Percentiles rank a stretch among this genome's conserved stretches.
phyloP scores from a whole-genome alignment of 768 basidiomycete genomes.

The Mycena olivaceomarginata region DNA sequence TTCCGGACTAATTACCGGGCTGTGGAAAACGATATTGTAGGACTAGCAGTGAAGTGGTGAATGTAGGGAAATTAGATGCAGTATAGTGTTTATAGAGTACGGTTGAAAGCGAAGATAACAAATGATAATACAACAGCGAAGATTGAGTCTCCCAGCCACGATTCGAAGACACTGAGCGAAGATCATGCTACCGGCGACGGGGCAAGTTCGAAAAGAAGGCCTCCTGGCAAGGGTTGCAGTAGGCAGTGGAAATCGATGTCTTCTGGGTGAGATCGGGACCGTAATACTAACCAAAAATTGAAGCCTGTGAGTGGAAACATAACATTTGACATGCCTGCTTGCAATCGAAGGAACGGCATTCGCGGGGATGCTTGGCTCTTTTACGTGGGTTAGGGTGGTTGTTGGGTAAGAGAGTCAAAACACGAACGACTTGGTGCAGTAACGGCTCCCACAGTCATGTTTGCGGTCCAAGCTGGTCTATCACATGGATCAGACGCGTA shows the following conservation, averaged over 20 bases:
- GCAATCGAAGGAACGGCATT: constrained; percentile 58
- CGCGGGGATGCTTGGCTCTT: constrained; percentile 49
- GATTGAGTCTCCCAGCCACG: constrained; percentile 3
- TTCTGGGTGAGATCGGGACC: constrained; percentile 84
- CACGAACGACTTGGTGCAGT: constrained; percentile 58
- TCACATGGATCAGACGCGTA: constrained; percentile 35
- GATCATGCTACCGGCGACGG: constrained; percentile 21
- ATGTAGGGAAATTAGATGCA: constrained; percentile 28
- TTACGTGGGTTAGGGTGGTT: background rate
- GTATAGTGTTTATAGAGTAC: constrained; percentile 1
- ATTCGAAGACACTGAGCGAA: background rate
- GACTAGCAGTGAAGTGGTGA: constrained; percentile 86
- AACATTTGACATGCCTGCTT: constrained; percentile 56
- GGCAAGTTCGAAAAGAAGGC: constrained; percentile 59
- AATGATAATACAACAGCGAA: constrained; percentile 9
- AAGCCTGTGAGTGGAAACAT: too few relatives aligned
- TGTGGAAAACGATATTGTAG: constrained; percentile 90
- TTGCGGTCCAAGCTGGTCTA: constrained; percentile 72
- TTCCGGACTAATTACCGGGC: constrained; percentile 90
- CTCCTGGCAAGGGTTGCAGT: constrained; percentile 75
- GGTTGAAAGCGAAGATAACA: constrained; percentile 39
- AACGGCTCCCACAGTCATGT: constrained; percentile 72
- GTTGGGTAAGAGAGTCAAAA: background rate
- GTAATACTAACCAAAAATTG: constrained; percentile 68
- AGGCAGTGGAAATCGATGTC: constrained; percentile 71